Conservation (phyloP, 192 early-diverging fungal genomes). For the Lobulomyces angularis region DNA sequence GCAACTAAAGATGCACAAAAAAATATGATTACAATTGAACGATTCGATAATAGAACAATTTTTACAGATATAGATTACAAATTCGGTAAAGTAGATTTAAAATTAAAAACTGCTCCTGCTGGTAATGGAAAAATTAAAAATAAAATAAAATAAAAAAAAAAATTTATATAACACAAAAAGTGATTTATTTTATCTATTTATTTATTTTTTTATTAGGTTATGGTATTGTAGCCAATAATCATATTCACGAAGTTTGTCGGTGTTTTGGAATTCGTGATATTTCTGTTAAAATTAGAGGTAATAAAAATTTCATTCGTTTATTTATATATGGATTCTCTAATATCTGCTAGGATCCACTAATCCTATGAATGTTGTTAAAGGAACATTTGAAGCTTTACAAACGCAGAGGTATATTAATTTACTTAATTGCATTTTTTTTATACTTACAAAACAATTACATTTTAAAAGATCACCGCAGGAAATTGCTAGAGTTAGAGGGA, state of each 20-base stretch:
- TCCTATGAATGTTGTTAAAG: slow-evolving; percentile 98
- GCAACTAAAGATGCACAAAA: slow-evolving; percentile 80
- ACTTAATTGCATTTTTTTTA: too few species aligned
- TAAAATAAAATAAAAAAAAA: too few species aligned
- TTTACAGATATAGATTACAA: slow-evolving; percentile 77
- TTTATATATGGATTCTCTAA: too few species aligned
- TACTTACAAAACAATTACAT: too few species aligned
- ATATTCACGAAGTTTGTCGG: slow-evolving; percentile 89
- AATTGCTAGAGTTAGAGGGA: slow-evolving; percentile 75
- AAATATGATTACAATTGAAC: slow-evolving; percentile 66
- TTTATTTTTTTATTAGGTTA: slow-evolving; percentile 48
- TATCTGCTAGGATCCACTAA: slow-evolving; percentile 84
- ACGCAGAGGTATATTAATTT: too few species aligned
- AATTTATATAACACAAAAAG: not conserved
- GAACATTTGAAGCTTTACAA: slow-evolving; percentile 76
- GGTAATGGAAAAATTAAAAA: slow-evolving; percentile 48
- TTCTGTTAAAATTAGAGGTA: slow-evolving; percentile 77
- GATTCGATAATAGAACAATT: slow-evolving; percentile 89
- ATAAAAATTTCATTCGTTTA: too few species aligned
- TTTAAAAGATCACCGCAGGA: slow-evolving; percentile 68
- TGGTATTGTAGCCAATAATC: slow-evolving; percentile 82
- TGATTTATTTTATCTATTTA: slow-evolving; percentile 2
- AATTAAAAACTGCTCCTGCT: slow-evolving; percentile 72
- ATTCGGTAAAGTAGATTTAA: slow-evolving; percentile 74
- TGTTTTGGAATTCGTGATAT: slow-evolving; percentile 89